Evolutionary conservation across 495 filamentous ascomycete species (phyloP), one percentile per base, ranked within the genome.

Genomic region (Trichoderma parareesei): DNA sequence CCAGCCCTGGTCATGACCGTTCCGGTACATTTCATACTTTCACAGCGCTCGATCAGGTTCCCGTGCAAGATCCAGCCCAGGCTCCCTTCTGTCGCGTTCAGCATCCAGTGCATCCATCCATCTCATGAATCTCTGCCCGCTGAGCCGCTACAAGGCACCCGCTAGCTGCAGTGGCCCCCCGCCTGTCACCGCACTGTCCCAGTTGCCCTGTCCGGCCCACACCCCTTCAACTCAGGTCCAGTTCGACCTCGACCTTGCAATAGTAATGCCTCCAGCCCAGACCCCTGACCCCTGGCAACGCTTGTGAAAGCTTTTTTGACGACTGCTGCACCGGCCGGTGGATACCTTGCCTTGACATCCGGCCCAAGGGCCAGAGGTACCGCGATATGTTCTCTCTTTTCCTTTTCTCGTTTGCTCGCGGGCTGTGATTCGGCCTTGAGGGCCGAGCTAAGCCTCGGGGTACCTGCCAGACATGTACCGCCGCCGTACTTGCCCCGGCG

Each of bases 171-270:
- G 14, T 8, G 16, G 4, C 14, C 27, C 53, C 53, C 53, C 53
- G 53, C 53, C 53, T 57, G 53, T 57, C 53, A 57, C 53, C 53
- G 53, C 53, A 57, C 53, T 57, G 53, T 57, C 53, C 53, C 11
- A 27, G 10, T 16, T 27, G 37, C 53, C 53, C 10, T 14, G 27
- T 57, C 53, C 27, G n/a, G 20, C 48, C 48, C 48, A 20, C 20
- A 27, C 48, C 48, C 48, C 27, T 33, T 20, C 14, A 55, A 55
- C n/a, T 33, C 48, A 18, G 48, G 14, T 9, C 18, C n/a, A 55
- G 48, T 11, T 55, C 27, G 48, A 33, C 48, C 53, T 14, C 14
- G 9, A 11, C 14, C 53, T 57, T 10, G 2, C 27, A 35, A 5
- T 33, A 35, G 2, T 33, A 10, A 35, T 14, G 27, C 53, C 20